phyloP scores from a whole-genome alignment of 108 stramenopile species.

The Fistulifera pelliculosa region DNA sequence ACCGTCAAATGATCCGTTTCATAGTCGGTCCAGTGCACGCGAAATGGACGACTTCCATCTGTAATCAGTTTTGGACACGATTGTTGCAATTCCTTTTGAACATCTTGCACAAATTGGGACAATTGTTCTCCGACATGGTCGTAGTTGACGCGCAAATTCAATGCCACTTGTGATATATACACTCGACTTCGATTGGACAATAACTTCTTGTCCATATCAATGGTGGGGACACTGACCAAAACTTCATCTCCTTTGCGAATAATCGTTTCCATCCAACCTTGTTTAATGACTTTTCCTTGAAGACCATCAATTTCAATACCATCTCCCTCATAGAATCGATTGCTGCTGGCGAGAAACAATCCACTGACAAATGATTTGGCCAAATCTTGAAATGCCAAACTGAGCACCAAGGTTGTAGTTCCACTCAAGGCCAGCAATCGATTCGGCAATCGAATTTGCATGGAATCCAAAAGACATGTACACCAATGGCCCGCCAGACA shows the following conservation, averaged over 20 bases:
- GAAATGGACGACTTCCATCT: constrained; percentile 49
- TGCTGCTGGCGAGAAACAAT: constrained; percentile 32
- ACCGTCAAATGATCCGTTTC: constrained; percentile 34
- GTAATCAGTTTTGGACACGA: constrained; percentile 48
- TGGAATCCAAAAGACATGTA: too few relatives aligned
- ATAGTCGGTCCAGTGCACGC: constrained; percentile 38
- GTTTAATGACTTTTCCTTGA: constrained; percentile 26
- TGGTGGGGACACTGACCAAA: constrained; percentile 46
- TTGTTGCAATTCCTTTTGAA: constrained; percentile 39
- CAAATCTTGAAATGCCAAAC: constrained; percentile 9
- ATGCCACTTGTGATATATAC: constrained; percentile 49
- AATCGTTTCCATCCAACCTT: constrained; percentile 40
- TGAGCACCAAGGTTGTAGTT: constrained; percentile 10
- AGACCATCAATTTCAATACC: constrained; percentile 36
- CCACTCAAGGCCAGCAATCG: constrained; percentile 7
- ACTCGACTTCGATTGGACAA: constrained; percentile 41
- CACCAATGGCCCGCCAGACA: too few relatives aligned
- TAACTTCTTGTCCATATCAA: constrained; percentile 32
- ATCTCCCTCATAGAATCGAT: constrained; percentile 45
- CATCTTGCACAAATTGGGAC: constrained; percentile 32
- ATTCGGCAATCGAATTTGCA: too few relatives aligned
- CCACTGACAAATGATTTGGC: constrained; percentile 27
- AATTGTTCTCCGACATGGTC: constrained; percentile 46
- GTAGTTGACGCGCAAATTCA: constrained; percentile 47
- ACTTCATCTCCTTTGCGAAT: constrained; percentile 35